These are phyloP conservation scores for Phoma sp. DNA, from an alignment of 2,329 filamentous ascomycete genomes.

Conservation along the genomic window DNA sequence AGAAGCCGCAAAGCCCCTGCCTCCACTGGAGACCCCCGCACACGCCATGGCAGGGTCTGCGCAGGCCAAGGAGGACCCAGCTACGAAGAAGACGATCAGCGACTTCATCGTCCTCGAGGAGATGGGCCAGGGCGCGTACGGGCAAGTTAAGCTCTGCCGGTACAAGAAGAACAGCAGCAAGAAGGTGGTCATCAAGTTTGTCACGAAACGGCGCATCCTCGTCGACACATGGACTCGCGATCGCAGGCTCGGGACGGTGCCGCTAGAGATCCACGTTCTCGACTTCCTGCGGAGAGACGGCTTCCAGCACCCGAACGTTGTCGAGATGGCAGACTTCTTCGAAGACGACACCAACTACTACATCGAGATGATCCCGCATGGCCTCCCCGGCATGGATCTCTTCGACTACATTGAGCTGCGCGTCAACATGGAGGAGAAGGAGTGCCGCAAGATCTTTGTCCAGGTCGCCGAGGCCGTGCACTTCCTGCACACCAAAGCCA, in stretches of 20 bases:
- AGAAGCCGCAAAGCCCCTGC: conserved; percentile 56
- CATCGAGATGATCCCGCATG: conserved; percentile 97
- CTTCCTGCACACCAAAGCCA: conserved; percentile 87
- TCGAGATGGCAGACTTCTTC: conserved; percentile 73
- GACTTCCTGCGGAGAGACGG: conserved; percentile 84
- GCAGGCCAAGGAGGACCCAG: conserved; percentile 28
- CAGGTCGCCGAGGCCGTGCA: conserved; percentile 90
- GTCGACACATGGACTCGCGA: conserved; percentile 99
- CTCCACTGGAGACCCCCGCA: conserved; percentile 32
- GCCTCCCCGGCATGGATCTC: conserved; percentile 94
- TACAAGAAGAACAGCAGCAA: conserved; percentile 77
- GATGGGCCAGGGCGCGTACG: conserved; percentile 98
- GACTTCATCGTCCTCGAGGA: conserved; percentile 95
- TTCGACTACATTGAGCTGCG: conserved; percentile 99
- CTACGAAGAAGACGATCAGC: conserved; percentile 78
- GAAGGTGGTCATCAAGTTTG: conserved; percentile 95
- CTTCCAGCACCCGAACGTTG: conserved; percentile 68
- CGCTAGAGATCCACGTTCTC: conserved; percentile 94
- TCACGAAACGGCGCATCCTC: conserved; percentile 93
- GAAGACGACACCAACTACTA: conserved; percentile 92
- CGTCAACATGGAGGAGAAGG: conserved; percentile 93
- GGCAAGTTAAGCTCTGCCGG: conserved; percentile 92
- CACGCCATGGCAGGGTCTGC: conserved; percentile 21
- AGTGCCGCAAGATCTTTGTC: conserved; percentile 92
- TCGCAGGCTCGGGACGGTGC: conserved; percentile 88